Evolutionary conservation across 164 flowering plant genomes (phyloP).

Genomic region (Liquidambar formosana): DNA sequence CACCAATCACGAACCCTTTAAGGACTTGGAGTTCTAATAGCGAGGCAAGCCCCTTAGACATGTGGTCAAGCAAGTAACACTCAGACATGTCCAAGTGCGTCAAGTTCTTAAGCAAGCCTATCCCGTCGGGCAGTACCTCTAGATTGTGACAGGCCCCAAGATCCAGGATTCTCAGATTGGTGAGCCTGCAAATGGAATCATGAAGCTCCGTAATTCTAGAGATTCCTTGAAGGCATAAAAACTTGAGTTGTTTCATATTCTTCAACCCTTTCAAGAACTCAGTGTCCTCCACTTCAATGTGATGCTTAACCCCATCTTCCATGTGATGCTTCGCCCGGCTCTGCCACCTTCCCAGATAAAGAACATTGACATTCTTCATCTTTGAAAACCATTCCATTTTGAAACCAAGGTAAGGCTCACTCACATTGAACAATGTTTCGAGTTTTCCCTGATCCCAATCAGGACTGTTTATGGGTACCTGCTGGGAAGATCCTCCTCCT

Average conservation of each 20-base stretch:
- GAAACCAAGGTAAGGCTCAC: conserved; percentile 18
- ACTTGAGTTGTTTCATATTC: conserved; percentile 18
- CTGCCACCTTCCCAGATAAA: conserved; percentile 42
- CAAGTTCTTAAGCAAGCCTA: no score
- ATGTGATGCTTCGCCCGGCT: background rate
- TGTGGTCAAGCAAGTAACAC: no score
- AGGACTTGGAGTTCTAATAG: conserved; percentile 41
- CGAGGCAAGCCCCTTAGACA: no score
- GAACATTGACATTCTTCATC: conserved; percentile 25
- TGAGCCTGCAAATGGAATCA: conserved; percentile 21
- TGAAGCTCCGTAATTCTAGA: conserved; percentile 36
- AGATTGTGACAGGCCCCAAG: conserved; percentile 45
- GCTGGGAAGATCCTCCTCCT: background rate
- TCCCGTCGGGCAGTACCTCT: conserved; percentile 31
- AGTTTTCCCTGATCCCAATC: conserved; percentile 1
- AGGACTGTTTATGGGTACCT: background rate
- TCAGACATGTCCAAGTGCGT: no score
- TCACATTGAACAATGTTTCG: conserved; percentile 29
- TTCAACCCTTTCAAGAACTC: conserved; percentile 21
- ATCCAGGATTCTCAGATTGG: no score
- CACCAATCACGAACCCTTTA: conserved; percentile 44
- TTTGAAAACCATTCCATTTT: conserved; percentile 9
- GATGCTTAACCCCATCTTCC: no score
- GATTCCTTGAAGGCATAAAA: conserved; percentile 46
- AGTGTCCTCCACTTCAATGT: conserved; percentile 30